Evolutionary conservation across 1,284 basidiomycete species (phyloP), one percentile per base, ranked within the genome.

Genomic region (Pseudozyma flocculosa): DNA sequence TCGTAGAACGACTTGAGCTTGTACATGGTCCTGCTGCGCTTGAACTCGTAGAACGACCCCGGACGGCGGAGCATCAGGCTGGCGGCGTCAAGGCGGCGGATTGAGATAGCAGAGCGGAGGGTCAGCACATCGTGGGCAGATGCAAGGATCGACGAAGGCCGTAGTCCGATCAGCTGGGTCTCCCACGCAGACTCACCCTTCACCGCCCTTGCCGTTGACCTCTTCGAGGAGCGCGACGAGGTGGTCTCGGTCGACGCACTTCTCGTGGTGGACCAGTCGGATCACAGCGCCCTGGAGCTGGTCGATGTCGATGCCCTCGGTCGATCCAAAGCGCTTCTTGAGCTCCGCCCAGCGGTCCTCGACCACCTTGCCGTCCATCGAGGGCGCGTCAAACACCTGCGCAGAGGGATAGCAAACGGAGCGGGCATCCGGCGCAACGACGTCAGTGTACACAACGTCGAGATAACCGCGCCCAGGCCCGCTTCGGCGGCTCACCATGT

Each of bases 1-100:
- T 87, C 85, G 66, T 84, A 84, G 75, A 86, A 86, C 1, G 84
- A 84, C 82, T 87, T 87, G 75, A 86, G 81, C 71, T 87, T 87
- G 43, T 85, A 78, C 4, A 87, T 76, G 2, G 83, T 82, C 2
- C 72, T 78, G 1, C 84, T 85, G 29, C 86, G 81, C 26, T 77
- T 75, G 7, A 82, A 82, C 67, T 85, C 84, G 60, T 87, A 87
- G 40, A 74, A 54, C 10, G 84, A 79, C 0, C 70, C 76, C 8
- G 85, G 82, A 53, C 82, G 80, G 15, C 86, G 79, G n/a, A 87
- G 79, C 86, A 87, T 87, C 19, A 87, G 46, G 4, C 76, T 77
- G 60, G 26, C 2, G 17, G 21, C 18, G 26, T n/a, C n/a, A n/a
- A n/a, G n/a, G n/a, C n/a, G n/a, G n/a, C n/a, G n/a, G n/a, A n/a